Evolutionary conservation across 2,329 filamentous ascomycete genomes (phyloP), one percentile per base, ranked within the genome.

Genomic region (Cordyceps pruinosa): DNA sequence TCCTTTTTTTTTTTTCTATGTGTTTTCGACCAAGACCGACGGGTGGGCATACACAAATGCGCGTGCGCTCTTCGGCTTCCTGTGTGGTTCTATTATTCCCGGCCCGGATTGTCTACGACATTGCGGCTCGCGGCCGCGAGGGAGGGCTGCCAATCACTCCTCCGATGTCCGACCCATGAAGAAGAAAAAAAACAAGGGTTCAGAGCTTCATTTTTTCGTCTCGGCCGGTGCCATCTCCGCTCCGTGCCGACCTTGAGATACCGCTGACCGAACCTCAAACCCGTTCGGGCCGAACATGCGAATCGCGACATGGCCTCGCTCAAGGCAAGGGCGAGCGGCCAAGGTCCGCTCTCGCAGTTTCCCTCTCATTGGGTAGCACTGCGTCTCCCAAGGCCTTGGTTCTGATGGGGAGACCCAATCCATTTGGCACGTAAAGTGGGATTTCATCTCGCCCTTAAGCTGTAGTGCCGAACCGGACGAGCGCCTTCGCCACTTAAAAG

Each of bases 381-480:
- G 21, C 21, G 28, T 50, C 15, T 5, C n/a, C 4, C 4, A 41
- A 30, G 5, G 7, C 5, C 8, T 39, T 28, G 2, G 10, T 15
- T 39, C n/a, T 37, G 5, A 5, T 32, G n/a, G 34, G 9, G 13
- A 10, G 45, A 34, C 30, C 26, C 12, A 30, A 5, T 7, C 41
- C 28, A 19, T 30, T 39, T 23, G 9, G 15, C 26, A 15, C 2
- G 7, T 26, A n/a, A 42, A 49, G 39, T 25, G 26, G 45, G 34
- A 34, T 13, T 23, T 45, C 45, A 34, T 39, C 53, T 56, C 53
- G 53, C 45, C 44, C 35, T 26, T 49, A 30, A 17, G 44, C n/a
- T 30, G 45, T 48, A 49, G 45, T 56, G 53, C 53, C 53, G 53
- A 56, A 41, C 35, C 8, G 26, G n/a, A 34, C 17, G 15, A 15